Evolutionary conservation across 177 flowering plant species (phyloP).

Genomic region (Telopea speciosissima): DNA sequence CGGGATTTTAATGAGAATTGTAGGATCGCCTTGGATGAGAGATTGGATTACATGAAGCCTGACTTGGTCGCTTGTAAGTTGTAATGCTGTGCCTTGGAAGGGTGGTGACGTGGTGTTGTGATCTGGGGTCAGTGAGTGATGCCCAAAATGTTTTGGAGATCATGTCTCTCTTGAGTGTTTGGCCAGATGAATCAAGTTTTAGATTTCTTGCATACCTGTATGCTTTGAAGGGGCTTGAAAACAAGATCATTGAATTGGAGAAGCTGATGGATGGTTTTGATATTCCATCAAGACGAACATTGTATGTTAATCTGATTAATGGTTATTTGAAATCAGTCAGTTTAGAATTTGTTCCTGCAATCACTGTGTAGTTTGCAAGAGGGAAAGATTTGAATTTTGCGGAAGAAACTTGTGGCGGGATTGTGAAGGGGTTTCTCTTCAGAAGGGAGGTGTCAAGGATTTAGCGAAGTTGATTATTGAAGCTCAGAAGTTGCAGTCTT

Average conservation of each 20-base stretch:
- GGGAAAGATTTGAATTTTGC: conserved; percentile 27
- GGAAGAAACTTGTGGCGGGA: conserved; percentile 50
- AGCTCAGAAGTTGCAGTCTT: conserved; percentile 63
- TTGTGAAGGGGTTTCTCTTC: conserved; percentile 65
- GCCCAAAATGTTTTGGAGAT: conserved; percentile 75
- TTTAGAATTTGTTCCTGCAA: conserved; percentile 40
- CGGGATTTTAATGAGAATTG: conserved; percentile 64
- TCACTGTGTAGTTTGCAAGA: conserved; percentile 47
- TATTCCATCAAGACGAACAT: conserved; percentile 26
- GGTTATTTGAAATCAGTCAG: conserved; percentile 69
- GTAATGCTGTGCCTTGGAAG: conserved; percentile 88
- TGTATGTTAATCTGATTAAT: conserved; percentile 50
- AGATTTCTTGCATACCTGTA: conserved; percentile 81
- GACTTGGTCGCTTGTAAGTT: conserved; percentile 57
- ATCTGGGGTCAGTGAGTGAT: conserved; percentile 57
- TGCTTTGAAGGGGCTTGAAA: conserved; percentile 62
- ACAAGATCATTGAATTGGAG: conserved; percentile 67
- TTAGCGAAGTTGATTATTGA: conserved; percentile 60
- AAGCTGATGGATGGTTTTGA: conserved; percentile 50
- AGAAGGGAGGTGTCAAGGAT: conserved; percentile 42
- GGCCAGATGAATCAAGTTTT: conserved; percentile 68
- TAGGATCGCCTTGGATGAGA: conserved; percentile 70
- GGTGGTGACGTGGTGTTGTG: conserved; percentile 67
- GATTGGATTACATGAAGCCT: conserved; percentile 68
- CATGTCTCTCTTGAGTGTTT: conserved; percentile 66